Evolutionary conservation across 805 yeast species (phyloP).

Genomic region (Saturnispora sekii): DNA sequence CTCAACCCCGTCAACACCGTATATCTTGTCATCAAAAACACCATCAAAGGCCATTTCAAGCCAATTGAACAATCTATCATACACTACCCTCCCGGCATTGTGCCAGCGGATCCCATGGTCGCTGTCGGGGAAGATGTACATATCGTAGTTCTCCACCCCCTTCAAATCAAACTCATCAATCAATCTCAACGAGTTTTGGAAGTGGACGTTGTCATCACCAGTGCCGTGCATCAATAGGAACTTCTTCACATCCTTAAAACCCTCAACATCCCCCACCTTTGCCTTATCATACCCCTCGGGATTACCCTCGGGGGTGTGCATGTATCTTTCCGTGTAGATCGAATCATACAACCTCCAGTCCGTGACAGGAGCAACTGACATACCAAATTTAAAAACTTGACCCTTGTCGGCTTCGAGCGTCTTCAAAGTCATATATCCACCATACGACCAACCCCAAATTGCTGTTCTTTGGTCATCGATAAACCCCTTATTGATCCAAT

Average conservation of each 20-base stretch:
- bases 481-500: constrained; percentile 53
- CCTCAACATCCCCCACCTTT: constrained; percentile 48
- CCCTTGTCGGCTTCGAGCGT: constrained; percentile 77
- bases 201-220: constrained; percentile 95
- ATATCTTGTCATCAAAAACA: constrained; percentile 24
- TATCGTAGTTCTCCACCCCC: constrained; percentile 76
- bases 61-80: constrained; percentile 61
- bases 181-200: constrained; percentile 76
- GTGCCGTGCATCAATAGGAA: constrained; percentile 92
- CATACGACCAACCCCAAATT: constrained; percentile 98
- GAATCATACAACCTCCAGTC: constrained; percentile 90
- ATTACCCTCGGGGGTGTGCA: constrained; percentile 74
- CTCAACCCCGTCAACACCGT: not conserved
- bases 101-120: constrained; percentile 68
- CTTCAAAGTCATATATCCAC: constrained; percentile 88
- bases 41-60: constrained; percentile 50
- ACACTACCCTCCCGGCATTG: constrained; percentile 61
- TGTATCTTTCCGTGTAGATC: constrained; percentile 88
- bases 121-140: constrained; percentile 72
- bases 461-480: constrained; percentile 65
- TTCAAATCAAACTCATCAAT: constrained; percentile 64
- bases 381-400: constrained; percentile 71
- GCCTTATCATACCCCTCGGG: constrained; percentile 49
- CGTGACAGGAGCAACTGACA: constrained; percentile 97
- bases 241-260: constrained; percentile 48